Evolutionary conservation across 495 filamentous ascomycete genomes (phyloP).

Genomic region (Bacidia gigantensis): DNA sequence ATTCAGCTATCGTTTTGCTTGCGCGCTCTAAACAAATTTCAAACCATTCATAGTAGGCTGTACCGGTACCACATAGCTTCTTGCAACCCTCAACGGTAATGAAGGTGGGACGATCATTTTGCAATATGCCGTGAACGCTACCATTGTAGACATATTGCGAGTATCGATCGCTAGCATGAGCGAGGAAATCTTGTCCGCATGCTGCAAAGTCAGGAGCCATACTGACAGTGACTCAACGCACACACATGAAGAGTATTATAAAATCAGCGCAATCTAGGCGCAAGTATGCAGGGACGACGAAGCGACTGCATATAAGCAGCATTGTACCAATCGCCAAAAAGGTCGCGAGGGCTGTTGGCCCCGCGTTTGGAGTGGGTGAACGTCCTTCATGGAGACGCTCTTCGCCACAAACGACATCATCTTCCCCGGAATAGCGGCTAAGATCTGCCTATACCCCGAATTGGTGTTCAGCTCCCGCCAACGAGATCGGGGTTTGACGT

Average conservation of each 20-base stretch:
- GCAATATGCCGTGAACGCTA: background rate
- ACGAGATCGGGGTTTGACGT: no score
- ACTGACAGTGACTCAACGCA: no score
- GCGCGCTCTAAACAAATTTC: background rate
- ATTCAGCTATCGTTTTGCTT: background rate
- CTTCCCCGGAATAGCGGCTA: no score
- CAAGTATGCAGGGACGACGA: background rate
- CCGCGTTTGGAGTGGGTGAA: no score
- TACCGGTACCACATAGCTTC: conserved; percentile 22
- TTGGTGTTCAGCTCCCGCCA: no score
- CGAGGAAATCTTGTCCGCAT: conserved; percentile 9
- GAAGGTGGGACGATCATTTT: background rate
- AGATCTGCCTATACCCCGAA: no score
- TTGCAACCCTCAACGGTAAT: conserved; percentile 21
- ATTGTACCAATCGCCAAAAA: no score
- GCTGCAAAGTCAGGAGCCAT: conserved; percentile 11
- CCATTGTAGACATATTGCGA: conserved; percentile 13
- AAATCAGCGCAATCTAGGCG: background rate
- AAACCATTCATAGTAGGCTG: conserved; percentile 15
- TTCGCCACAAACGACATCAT: no score
- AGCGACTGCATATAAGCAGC: no score
- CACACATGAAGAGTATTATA: background rate
- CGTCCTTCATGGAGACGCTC: no score
- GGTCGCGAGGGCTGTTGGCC: no score
- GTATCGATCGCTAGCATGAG: conserved; percentile 3